Evolutionary conservation across 75 land plant species (phyloP), one percentile per base, ranked within the genome.

Genomic region (Cryptomeria japonica): DNA sequence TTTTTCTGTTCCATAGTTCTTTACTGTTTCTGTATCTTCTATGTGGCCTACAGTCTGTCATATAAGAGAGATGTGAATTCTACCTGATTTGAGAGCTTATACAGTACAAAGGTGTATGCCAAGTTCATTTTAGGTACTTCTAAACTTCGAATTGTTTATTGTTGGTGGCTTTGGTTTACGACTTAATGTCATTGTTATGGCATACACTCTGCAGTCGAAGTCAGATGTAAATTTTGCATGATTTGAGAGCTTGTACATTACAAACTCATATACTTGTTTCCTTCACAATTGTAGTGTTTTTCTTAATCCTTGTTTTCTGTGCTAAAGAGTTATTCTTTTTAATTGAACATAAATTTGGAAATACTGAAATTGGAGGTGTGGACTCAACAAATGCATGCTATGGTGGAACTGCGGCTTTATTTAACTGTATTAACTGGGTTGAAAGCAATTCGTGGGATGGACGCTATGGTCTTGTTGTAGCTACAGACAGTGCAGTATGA

Each of bases 381-480:
- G 99, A 98, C 88, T 98, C 99, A 32, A 98, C 95, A 39, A 98
- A 98, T 91, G 99, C 98, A 64, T 98, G 99, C 92, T 98, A 98
- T 93, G 99, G 99, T 25, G 99, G 99, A 41, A 98, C 99, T 87
- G 98, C 98, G 83, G 99, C 99, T 78, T 85, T 98, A 37, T 93
- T 97, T 49, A 98, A 98, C 87, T 96, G 96, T 92, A 92, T 96
- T 15, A 98, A 98, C 86, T 98, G 99, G 99, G 94, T 98, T 56
- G 99, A 98, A 87, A 96, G 98, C 87, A 95, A 87, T 87, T 96
- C 96, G 22, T 98, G 99, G 99, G 99, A 98, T 91, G 98, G 99
- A 37, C 94, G 98, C 32, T 98, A 91, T 87, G 99, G 97, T n/a
- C 96, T 98, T 84, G 97, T 97, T 83, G 98, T 98, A 32, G 95